Evolutionary conservation across 164 flowering plant genomes (phyloP).

Genomic region (Magnolia changhungtana): DNA sequence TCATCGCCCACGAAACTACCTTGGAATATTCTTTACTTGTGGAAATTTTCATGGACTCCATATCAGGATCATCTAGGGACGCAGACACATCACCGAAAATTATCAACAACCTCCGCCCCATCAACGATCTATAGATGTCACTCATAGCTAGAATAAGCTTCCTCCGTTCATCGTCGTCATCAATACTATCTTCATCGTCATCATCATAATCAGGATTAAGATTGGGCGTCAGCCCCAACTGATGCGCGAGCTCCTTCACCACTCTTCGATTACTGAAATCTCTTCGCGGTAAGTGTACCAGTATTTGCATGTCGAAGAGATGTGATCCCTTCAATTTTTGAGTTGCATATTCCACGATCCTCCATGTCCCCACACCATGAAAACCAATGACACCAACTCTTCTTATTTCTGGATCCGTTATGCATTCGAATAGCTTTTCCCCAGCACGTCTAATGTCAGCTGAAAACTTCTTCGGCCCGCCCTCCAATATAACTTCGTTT

Average conservation of each 20-base stretch:
- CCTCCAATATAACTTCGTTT: not conserved
- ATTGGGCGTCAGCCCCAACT: not conserved
- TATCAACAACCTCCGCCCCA: not conserved
- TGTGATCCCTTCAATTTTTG: not conserved
- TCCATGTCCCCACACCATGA: not conserved
- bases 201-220: not conserved
- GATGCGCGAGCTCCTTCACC: not conserved
- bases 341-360: not conserved
- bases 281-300: not conserved
- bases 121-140: not conserved
- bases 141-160: not conserved
- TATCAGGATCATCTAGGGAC: no score
- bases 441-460: no score
- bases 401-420: not conserved
- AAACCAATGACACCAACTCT: not conserved
- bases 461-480: not conserved
- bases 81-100: not conserved
- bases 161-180: no score
- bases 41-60: no score
- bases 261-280: not conserved
- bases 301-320: not conserved
- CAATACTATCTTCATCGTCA: no score
- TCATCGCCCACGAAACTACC: not conserved
- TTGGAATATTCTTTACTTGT: not conserved
- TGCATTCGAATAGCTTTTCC: not conserved